A percentile compares a stretch with the other conserved stretches of the same genome.
These are phyloP conservation scores for Verticillium nubilum DNA, from an alignment of 2,329 filamentous ascomycete species.

Conservation along the genomic window DNA sequence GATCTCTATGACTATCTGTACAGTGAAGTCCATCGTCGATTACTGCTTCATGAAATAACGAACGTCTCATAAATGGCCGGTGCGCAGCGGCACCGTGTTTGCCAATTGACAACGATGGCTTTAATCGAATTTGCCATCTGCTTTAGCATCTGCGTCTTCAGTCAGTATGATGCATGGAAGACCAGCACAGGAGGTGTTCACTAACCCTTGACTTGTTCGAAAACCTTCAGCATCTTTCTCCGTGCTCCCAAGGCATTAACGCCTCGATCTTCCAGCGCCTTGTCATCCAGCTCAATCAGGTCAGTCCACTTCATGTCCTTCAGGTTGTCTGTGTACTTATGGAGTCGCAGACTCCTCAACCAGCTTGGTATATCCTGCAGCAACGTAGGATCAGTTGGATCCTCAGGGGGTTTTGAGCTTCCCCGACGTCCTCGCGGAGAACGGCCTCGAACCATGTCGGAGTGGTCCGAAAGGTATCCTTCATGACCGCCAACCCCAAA, in stretches of 20 bases:
- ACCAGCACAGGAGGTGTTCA: neutral
- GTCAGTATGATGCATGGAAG: neutral
- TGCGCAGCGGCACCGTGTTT: neutral
- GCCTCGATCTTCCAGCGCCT: conserved; percentile 84
- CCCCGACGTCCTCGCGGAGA: conserved; percentile 89
- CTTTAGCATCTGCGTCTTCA: conserved; percentile 55
- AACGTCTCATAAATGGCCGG: neutral
- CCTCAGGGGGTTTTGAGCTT: conserved; percentile 95
- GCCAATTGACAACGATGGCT: conserved; percentile 1
- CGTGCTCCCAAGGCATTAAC: conserved; percentile 92
- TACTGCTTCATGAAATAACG: neutral
- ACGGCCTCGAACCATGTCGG: conserved; percentile 82
- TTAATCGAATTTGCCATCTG: conserved; percentile 62
- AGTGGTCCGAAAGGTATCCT: conserved; percentile 90
- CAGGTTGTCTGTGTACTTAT: conserved; percentile 98
- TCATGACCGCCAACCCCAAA: conserved; percentile 67
- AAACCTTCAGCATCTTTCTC: conserved; percentile 98
- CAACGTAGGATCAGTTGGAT: conserved; percentile 85
- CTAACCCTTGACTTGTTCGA: conserved; percentile 85
- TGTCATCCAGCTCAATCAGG: conserved; percentile 85
- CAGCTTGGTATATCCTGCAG: conserved; percentile 94
- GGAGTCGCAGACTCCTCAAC: conserved; percentile 87
- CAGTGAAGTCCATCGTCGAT: neutral
- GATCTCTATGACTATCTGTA: neutral
- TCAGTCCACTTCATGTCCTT: conserved; percentile 98